Evolutionary conservation across 768 basidiomycete genomes (phyloP).

Genomic region (Rossbeevera mucosa): DNA sequence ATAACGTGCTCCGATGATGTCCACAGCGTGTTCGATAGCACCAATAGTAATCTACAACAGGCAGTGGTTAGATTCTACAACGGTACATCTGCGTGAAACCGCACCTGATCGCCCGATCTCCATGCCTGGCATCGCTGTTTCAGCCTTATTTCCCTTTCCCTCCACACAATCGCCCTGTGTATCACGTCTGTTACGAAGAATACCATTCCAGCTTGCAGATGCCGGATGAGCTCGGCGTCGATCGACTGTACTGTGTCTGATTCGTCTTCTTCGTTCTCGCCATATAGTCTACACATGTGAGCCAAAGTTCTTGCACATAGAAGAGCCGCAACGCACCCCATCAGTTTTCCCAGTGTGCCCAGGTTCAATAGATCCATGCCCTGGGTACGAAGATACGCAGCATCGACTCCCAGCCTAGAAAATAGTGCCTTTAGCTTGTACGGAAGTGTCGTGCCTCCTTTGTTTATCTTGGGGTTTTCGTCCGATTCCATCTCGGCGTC

Average conservation of each 20-base stretch:
- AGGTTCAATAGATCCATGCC: constrained; percentile 43
- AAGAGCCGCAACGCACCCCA: constrained; percentile 36
- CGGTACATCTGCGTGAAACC: not conserved
- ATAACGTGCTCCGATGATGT: constrained; percentile 40
- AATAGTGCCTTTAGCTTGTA: constrained; percentile 44
- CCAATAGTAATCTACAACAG: constrained; percentile 37
- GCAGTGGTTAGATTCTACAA: not conserved
- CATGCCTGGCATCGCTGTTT: constrained; percentile 61
- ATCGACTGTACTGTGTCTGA: constrained; percentile 34
- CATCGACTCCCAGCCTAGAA: constrained; percentile 42
- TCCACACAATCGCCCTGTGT: constrained; percentile 47
- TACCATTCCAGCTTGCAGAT: constrained; percentile 42
- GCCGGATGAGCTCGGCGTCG: constrained; percentile 44
- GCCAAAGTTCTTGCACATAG: constrained; percentile 7
- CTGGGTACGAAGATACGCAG: constrained; percentile 35
- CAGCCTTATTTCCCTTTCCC: constrained; percentile 54
- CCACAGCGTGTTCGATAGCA: constrained; percentile 47
- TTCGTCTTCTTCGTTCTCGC: constrained; percentile 17
- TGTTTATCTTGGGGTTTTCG: constrained; percentile 15
- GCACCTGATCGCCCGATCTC: constrained; percentile 43
- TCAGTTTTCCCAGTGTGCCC: constrained; percentile 33
- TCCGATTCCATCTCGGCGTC: constrained; percentile 6
- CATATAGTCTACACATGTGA: constrained; percentile 23
- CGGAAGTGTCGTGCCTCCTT: constrained; percentile 40
- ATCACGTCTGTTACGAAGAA: constrained; percentile 51